Conservation (phyloP, 2,329 filamentous ascomycete genomes). For the Trichoderma sp. region DNA sequence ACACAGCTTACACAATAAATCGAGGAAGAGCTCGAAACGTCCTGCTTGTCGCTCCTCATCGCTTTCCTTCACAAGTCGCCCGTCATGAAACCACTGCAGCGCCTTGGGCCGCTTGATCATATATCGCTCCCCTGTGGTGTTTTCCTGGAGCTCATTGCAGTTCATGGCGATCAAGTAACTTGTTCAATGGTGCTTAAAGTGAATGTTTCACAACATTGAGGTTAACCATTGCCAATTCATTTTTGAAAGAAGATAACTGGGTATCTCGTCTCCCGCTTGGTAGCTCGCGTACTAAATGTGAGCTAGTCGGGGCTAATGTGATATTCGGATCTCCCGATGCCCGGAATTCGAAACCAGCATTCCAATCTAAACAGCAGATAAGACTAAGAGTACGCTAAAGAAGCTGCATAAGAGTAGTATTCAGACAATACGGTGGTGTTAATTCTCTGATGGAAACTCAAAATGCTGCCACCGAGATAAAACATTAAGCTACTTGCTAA, state of each 20-base stretch:
- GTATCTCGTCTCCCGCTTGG: neutral
- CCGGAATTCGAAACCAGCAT: neutral
- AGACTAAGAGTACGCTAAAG: neutral
- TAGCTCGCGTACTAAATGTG: neutral
- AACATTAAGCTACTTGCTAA: neutral
- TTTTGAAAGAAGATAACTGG: neutral
- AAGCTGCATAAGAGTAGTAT: neutral
- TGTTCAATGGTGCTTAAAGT: neutral
- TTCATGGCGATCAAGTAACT: conserved; percentile 38
- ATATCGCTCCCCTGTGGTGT: conserved; percentile 40
- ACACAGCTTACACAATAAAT: conserved; percentile 48
- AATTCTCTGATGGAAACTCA: neutral
- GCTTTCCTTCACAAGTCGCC: conserved; percentile 45
- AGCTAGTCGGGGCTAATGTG: conserved; percentile 3
- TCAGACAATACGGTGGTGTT: neutral
- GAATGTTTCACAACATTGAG: neutral
- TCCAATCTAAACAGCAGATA: neutral
- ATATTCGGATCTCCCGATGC: neutral
- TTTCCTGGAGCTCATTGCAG: conserved; percentile 44
- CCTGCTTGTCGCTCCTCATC: conserved; percentile 51
- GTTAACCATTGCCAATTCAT: neutral
- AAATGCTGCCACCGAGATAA: neutral
- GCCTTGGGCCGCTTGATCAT: conserved; percentile 45
- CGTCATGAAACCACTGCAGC: conserved; percentile 52
- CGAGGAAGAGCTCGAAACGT: conserved; percentile 55